Percentiles rank a stretch among this genome's conserved stretches.
Conservation (phyloP, 345 rosid genomes). For the Hibiscus trionum region DNA sequence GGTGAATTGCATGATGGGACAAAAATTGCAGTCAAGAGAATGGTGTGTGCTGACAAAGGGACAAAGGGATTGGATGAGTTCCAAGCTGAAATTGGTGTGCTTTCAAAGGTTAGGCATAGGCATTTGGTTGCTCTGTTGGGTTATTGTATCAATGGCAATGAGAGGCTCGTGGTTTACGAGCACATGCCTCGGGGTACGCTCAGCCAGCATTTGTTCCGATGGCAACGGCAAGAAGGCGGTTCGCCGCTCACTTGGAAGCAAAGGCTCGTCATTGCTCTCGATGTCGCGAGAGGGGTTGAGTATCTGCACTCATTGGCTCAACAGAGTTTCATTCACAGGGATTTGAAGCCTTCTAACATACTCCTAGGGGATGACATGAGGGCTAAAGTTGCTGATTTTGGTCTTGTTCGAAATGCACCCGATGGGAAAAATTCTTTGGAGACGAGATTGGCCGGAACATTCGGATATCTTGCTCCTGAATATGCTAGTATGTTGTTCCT, state of each 20-base stretch:
- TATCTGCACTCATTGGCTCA: conserved; percentile 82
- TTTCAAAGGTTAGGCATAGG: conserved; percentile 48
- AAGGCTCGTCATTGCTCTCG: conserved; percentile 64
- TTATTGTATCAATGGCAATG: not conserved
- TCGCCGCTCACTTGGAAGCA: conserved; percentile 70
- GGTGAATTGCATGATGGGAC: conserved; percentile 84
- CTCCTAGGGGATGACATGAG: not conserved
- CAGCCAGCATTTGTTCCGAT: conserved; percentile 63
- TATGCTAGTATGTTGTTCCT: conserved; percentile 60
- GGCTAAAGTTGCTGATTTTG: not conserved
- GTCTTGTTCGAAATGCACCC: conserved; percentile 17
- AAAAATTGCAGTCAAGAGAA: conserved; percentile 73
- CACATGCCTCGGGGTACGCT: conserved; percentile 33
- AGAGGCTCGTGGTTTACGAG: not conserved
- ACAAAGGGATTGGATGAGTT: conserved; percentile 73
- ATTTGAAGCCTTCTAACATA: not conserved
- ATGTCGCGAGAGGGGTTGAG: conserved; percentile 85
- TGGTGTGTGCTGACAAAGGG: conserved; percentile 52
- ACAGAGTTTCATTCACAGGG: not conserved
- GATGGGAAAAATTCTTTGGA: conserved; percentile 77
- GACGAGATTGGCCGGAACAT: conserved; percentile 86
- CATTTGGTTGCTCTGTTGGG: not conserved
- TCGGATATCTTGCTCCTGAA: conserved; percentile 30
- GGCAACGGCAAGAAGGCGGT: conserved; percentile 26
- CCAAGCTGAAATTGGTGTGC: conserved; percentile 79